Base-by-base conservation (phyloP, 495 filamentous ascomycete species). In the Annulohypoxylon maeteangense region DNA sequence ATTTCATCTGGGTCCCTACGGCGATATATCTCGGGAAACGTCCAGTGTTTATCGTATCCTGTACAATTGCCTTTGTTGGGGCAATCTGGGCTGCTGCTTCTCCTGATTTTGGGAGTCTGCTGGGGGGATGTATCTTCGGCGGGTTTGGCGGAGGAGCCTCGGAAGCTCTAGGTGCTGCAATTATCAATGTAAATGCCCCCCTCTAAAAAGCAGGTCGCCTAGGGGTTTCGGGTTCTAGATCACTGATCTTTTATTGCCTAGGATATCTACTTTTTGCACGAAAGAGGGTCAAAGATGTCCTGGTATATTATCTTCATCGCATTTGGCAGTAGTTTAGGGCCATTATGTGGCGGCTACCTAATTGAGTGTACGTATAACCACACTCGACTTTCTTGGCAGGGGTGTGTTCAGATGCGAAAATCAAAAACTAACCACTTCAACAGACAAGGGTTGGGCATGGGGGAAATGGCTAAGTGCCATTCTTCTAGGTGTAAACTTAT, bases 201-300 rank as follows among this genome's bases (percentile, higher is more conserved):
- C 20, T 20, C 7, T 14, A 23, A 14, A 16, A 34, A 16, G 3
- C 6, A 14, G 12, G 12, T 11, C n/a, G 6, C 27, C 27, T 29
- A 29, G 0, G 12, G 14, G 7, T 8, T 14, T 22, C 20, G 20
- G 20, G 1, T 18, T 44, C 16, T 18, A 7, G 1, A 2, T 29
- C 16, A 14, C 61, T 64, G 40, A 64, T 4, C 5, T 12, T 8
- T 12, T 12, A 16, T 23, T 38, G 14, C 8, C 4, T 27, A 65
- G 62, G 62, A 65, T 56, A 65, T 65, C 27, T 65, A 65, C 40
- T 65, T 65, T 5, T 25, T 65, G 8, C 62, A 65, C 16, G 62
- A 65, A 38, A 65, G 62, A 25, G 62, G 62, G 7, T 44, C 47
- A 1, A 65, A 65, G 38, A 65, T 65, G 62, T 51, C 62, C 4